Evolutionary conservation across 2,329 filamentous ascomycete species (phyloP), one percentile per base, ranked within the genome.

Genomic region (Cephalotrichum gorgonifer): DNA sequence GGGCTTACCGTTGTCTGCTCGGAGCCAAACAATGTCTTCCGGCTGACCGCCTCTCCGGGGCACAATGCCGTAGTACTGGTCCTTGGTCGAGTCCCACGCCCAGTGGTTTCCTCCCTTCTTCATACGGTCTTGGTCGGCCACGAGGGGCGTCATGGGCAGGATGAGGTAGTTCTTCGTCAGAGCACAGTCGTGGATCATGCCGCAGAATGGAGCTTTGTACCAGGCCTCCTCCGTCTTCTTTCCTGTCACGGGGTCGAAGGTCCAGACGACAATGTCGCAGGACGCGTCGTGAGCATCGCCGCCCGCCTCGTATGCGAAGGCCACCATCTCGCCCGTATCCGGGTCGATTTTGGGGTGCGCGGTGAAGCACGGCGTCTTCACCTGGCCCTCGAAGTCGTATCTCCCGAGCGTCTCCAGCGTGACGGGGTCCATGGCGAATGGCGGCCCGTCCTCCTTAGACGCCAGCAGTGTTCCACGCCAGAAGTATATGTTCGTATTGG

Each of bases 401-500:
- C 69, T 59, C 0, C 73, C 73, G 15, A 70, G 62, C 0, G 74
- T 76, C 54, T 73, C 71, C 3, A 77, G 59, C 1, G 71, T 74
- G 2, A 57, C 55, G 0, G 73, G 73, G 50, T 77, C 70, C 67
- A 77, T 65, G 0, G 72, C 71, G 52, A 67, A 76, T 1, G 74
- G 73, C 14, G 71, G 72, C 0, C 70, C 67, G 50, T 75, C 72
- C 50, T 82, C 78, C 54, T 81, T 81, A 47, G 64, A 67, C 0
- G 76, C 76, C 4, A 80, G 63, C 50, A 81, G 55, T 43, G 74
- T 68, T 0, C 76, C 76, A 7, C 74, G 64, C 71, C 75, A 81
- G 55, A 74, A 78, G 1, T 75, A 64, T n/a, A 81, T 63, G 50
- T 82, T 81, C 1, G 78, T 81, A 53, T 82, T 81, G 3, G 72